Evolutionary conservation across 805 yeast genomes (phyloP), one percentile per base, ranked within the genome.

Genomic region (Diddensiella caesifluorescens): DNA sequence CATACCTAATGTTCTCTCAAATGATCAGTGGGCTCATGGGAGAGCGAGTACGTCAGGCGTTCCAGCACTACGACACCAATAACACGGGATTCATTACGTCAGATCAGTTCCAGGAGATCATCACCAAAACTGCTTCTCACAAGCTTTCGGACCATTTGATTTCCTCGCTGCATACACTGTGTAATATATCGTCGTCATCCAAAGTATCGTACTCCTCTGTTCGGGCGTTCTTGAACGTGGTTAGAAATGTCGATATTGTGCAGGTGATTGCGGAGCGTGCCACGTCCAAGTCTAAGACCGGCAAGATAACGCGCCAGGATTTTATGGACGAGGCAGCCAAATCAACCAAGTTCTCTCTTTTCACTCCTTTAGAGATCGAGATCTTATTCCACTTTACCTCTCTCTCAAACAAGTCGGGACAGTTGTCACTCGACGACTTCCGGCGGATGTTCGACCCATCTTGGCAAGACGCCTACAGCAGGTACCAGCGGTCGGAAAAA

Each of bases 21-120:
- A 68, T 68, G 73, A 59, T 68, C 35, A 56, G 62, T 33, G 72
- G 71, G n/a, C 55, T 68, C 26, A 57, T 62, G 32, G 73, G 72
- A 23, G 72, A 68, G 51, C 68, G 72, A n/a, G 69, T 67, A 22
- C 61, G 73, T 22, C 72, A 67, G 58, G 69, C 69, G 33, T 68
- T 68, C 58, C 57, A 53, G 46, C 44, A 53, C 49, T 64, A 53
- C 45, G 72, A 68, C 56, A 52, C 47, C 28, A 34, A 42, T 12
- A 50, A 62, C 38, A 47, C 63, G 16, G 72, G 72, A 3, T 68
- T 50, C 52, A 68, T 68, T 37, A 52, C 61, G 19, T 64, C 69
- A 9, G 64, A 61, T 20, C 62, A 68, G 50, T 68, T 68, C 51
- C 64, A 63, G 52, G 50, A 42, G 22, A 61, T 68, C 45, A 58